Conservation (phyloP, 1,284 basidiomycete species). For the Malassezia obtusa region DNA sequence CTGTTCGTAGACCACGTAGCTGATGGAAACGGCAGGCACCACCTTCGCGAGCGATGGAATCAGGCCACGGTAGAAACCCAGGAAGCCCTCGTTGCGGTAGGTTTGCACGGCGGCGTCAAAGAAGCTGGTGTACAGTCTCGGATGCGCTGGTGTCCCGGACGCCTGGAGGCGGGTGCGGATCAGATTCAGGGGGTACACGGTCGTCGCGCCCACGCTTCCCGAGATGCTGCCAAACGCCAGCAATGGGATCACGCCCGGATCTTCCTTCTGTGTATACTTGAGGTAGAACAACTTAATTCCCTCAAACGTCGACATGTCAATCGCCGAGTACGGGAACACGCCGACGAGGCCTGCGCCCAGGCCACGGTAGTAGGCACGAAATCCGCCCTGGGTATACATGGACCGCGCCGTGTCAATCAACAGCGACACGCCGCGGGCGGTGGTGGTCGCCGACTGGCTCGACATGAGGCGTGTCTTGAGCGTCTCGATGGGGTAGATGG, state of each 20-base stretch:
- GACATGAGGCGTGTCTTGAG: conserved; percentile 58
- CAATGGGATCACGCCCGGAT: conserved; percentile 49
- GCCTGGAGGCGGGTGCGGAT: conserved; percentile 91
- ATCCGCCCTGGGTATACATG: conserved; percentile 68
- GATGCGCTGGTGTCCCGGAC: conserved; percentile 57
- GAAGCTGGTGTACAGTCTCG: conserved; percentile 63
- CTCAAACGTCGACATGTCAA: conserved; percentile 50
- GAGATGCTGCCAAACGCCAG: conserved; percentile 49
- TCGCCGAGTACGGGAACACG: conserved; percentile 51
- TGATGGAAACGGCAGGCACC: conserved; percentile 40
- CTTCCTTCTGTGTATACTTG: conserved; percentile 48
- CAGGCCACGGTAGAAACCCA: conserved; percentile 87
- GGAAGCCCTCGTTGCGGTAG: conserved; percentile 74
- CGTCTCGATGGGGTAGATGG: conserved; percentile 47
- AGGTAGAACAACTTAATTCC: conserved; percentile 50
- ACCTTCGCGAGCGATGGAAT: conserved; percentile 76
- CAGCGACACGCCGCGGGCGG: conserved; percentile 56
- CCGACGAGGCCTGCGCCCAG: conserved; percentile 56
- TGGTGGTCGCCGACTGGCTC: conserved; percentile 55
- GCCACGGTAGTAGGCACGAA: conserved; percentile 81
- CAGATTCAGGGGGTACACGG: conserved; percentile 53
- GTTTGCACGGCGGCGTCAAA: conserved; percentile 75
- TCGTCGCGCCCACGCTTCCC: conserved; percentile 50
- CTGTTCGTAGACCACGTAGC: conserved; percentile 46
- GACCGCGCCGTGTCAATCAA: conserved; percentile 52